Conservation (phyloP, 2,329 filamentous ascomycete species). For the Xylariaceae sp. region DNA sequence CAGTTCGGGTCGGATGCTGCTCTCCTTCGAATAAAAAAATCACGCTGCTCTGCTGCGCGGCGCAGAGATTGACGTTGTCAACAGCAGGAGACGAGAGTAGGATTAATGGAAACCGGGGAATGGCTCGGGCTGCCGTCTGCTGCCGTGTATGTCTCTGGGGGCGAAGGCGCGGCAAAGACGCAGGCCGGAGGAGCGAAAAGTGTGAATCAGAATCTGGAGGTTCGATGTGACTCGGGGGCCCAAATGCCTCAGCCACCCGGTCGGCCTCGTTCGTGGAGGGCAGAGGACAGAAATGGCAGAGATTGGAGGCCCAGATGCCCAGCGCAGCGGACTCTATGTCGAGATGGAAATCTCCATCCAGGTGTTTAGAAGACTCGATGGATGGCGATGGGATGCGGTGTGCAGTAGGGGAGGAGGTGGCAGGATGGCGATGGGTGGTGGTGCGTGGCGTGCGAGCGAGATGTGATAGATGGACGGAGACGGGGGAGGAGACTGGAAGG, state of each 20-base stretch:
- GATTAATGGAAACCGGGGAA: slow-evolving; percentile 2
- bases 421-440: slow-evolving; percentile 10
- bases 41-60: slow-evolving; percentile 8
- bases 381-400: slow-evolving; percentile 2
- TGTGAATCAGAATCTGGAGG: slow-evolving; percentile 13
- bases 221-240: slow-evolving; percentile 18
- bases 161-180: too few species aligned
- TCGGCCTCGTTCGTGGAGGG: slow-evolving; percentile 7
- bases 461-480: slow-evolving; percentile 13
- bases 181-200: slow-evolving; percentile 10
- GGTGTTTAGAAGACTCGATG: slow-evolving; percentile 15
- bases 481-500: too few species aligned
- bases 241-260: slow-evolving; percentile 23
- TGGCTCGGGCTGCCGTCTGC: too few species aligned
- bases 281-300: slow-evolving; percentile 9
- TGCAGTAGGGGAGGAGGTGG: slow-evolving; percentile 10
- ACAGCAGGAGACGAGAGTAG: slow-evolving; percentile 2
- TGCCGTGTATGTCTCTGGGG: too few species aligned
- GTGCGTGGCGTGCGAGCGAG: slow-evolving; percentile 11
- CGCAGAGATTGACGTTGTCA: slow-evolving; percentile 6
- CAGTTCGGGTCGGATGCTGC: slow-evolving; percentile 12
- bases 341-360: slow-evolving; percentile 22
- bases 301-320: slow-evolving; percentile 27
- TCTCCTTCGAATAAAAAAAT: slow-evolving; percentile 18
- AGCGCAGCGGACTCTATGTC: slow-evolving; percentile 23